Conservation (phyloP, 2,329 filamentous ascomycete genomes). For the Tricladium varicosporioides region DNA sequence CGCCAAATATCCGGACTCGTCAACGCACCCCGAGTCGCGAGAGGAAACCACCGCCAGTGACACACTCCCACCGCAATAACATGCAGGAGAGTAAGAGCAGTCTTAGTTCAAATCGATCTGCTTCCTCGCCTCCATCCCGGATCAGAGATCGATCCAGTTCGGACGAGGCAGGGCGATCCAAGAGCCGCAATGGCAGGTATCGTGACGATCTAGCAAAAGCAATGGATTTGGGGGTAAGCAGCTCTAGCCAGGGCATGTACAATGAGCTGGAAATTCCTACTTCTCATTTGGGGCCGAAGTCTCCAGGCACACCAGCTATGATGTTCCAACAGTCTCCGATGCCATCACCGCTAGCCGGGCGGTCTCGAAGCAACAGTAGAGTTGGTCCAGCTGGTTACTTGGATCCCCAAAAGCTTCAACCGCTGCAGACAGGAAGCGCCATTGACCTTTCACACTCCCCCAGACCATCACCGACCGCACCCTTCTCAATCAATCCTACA, state of each 20-base stretch:
- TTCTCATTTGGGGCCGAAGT: conserved; percentile 22
- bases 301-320: conserved; percentile 22
- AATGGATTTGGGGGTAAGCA: conserved; percentile 27
- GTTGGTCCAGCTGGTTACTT: conserved; percentile 23
- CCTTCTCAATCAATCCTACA: conserved; percentile 32
- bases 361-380: conserved; percentile 31
- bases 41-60: conserved; percentile 27
- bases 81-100: conserved; percentile 19
- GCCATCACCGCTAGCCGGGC: conserved; percentile 24
- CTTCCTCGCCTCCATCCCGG: conserved; percentile 27
- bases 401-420: conserved; percentile 25
- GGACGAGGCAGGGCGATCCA: conserved; percentile 30
- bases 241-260: conserved; percentile 21
- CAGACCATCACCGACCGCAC: conserved; percentile 31
- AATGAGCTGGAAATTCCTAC: conserved; percentile 26
- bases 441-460: conserved; percentile 29
- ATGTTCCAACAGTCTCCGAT: too few relatives aligned
- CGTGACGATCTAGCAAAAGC: conserved; percentile 30
- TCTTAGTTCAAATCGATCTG: conserved; percentile 22
- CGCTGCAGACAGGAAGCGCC: conserved; percentile 19
- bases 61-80: conserved; percentile 19
- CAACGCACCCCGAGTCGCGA: conserved; percentile 27
- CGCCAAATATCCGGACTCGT: conserved; percentile 23
- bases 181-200: conserved; percentile 31
- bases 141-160: conserved; percentile 33